A percentile compares a stretch with the other conserved stretches of the same genome.
Evolutionary conservation across 208 protist genomes (phyloP).

Genomic region (Endotrypanum monterogeii): DNA sequence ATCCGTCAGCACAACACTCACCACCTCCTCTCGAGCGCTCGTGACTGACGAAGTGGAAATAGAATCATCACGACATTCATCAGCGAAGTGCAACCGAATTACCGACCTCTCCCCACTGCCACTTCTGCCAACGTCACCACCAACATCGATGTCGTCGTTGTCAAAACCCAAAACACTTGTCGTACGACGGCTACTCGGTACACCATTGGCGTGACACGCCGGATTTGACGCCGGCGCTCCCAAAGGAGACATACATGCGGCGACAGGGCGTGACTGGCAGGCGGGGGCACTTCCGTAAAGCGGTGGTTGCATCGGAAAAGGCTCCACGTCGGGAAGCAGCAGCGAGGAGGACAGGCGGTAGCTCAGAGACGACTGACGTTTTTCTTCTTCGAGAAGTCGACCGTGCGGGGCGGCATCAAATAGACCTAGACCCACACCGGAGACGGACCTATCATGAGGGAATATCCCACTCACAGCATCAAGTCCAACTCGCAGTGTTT

Average conservation of each 20-base stretch:
- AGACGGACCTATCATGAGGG: background rate
- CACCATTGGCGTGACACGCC: no score
- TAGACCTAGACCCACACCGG: background rate
- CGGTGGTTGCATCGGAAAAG: background rate
- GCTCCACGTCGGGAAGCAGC: background rate
- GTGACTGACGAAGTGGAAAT: conserved; percentile 30
- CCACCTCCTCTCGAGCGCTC: conserved; percentile 34
- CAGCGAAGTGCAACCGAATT: conserved; percentile 16
- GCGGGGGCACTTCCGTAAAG: background rate
- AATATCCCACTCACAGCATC: background rate
- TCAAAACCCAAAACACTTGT: conserved; percentile 13
- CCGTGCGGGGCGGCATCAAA: background rate
- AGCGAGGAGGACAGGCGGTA: background rate
- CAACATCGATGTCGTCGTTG: conserved; percentile 25
- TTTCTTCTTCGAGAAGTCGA: background rate
- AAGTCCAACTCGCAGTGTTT: background rate
- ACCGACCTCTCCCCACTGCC: background rate
- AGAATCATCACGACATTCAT: conserved; percentile 35
- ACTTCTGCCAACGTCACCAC: background rate
- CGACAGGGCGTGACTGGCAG: background rate
- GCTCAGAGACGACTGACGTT: background rate
- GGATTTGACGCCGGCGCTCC: background rate
- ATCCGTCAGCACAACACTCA: conserved; percentile 32
- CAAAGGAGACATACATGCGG: background rate
- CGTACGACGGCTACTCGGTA: background rate